Percentiles rank a stretch among this genome's conserved stretches.
phyloP scores from a whole-genome alignment of 2,329 filamentous ascomycete genomes.

The Neofusicoccum ribis region DNA sequence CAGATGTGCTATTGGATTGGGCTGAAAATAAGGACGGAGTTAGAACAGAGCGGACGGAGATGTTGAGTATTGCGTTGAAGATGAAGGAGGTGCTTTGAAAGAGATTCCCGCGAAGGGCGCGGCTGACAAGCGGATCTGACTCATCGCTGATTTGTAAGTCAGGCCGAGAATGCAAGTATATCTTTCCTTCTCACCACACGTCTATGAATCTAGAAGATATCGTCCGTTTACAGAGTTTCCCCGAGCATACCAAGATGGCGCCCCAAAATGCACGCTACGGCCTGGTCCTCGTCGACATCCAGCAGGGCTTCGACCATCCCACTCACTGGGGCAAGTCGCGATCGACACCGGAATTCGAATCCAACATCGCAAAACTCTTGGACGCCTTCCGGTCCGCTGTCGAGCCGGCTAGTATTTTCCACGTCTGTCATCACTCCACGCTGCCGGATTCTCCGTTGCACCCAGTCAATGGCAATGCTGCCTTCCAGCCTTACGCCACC shows the following conservation, averaged over 20 bases:
- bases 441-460: neutral
- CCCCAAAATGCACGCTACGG: neutral
- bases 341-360: neutral
- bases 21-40: too few species aligned
- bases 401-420: neutral
- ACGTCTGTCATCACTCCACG: neutral
- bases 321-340: neutral
- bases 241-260: neutral
- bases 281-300: slow-evolving; percentile 8
- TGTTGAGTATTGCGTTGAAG: too few species aligned
- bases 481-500: slow-evolving; percentile 4
- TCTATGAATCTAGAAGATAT: too few species aligned
- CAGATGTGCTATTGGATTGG: too few species aligned
- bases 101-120: too few species aligned
- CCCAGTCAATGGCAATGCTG: neutral
- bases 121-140: too few species aligned
- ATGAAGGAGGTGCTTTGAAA: too few species aligned
- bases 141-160: too few species aligned
- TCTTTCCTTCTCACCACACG: too few species aligned
- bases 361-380: neutral
- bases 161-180: too few species aligned
- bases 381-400: neutral
- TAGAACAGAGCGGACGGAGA: too few species aligned
- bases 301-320: slow-evolving; percentile 6
- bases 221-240: too few species aligned